Evolutionary conservation across 768 basidiomycete genomes (phyloP).

Genomic region (Fistulinella prunicolor): DNA sequence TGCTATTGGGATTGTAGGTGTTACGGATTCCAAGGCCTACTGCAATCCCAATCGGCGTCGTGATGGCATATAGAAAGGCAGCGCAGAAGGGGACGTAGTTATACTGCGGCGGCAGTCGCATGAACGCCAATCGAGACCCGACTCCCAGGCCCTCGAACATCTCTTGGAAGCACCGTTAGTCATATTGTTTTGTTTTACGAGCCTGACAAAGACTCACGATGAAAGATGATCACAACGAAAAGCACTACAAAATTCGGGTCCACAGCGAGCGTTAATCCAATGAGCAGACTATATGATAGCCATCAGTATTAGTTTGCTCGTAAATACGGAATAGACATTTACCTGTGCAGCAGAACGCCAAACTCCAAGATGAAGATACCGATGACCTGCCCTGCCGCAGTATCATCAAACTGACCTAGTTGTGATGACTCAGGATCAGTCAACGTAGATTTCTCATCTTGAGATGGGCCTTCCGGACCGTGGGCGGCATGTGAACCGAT

Average conservation of each 20-base stretch:
- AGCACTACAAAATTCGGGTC: slow-evolving; percentile 74
- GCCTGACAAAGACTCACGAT: slow-evolving; percentile 60
- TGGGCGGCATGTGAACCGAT: slow-evolving; percentile 61
- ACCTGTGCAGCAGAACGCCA: slow-evolving; percentile 86
- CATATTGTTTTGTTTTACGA: not conserved
- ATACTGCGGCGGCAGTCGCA: slow-evolving; percentile 57
- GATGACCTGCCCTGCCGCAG: slow-evolving; percentile 65
- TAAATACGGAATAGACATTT: not conserved
- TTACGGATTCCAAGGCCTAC: slow-evolving; percentile 71
- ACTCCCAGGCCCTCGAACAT: slow-evolving; percentile 93
- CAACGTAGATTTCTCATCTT: slow-evolving; percentile 4
- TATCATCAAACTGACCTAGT: slow-evolving; percentile 34
- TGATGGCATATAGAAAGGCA: slow-evolving; percentile 66
- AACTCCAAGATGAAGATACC: slow-evolving; percentile 93
- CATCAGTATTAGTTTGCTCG: not conserved
- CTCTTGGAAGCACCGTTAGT: slow-evolving; percentile 45
- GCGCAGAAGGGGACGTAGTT: slow-evolving; percentile 55
- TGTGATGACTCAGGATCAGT: slow-evolving; percentile 30
- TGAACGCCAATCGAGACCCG: slow-evolving; percentile 82
- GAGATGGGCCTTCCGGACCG: slow-evolving; percentile 55
- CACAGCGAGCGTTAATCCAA: slow-evolving; percentile 94
- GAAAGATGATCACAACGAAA: slow-evolving; percentile 89
- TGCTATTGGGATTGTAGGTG: slow-evolving; percentile 78
- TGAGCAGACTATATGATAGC: slow-evolving; percentile 59
- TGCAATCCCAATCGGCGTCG: slow-evolving; percentile 88